Conservation (phyloP, 257 asterid species). For the Solanum neorickii region DNA sequence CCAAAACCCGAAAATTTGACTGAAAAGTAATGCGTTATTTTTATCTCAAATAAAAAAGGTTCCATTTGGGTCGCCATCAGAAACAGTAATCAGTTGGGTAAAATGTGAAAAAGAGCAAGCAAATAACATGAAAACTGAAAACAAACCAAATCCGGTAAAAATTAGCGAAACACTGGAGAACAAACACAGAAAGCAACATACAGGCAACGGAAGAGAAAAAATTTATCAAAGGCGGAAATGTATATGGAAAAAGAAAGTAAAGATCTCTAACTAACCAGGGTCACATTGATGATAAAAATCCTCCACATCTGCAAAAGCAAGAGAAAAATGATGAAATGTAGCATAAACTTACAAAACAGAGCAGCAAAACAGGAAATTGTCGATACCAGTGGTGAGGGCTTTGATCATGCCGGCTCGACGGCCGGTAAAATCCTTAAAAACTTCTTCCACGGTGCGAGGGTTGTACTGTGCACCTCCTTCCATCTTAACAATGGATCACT, state of each 20-base stretch:
- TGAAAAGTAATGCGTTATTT: background rate
- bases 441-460: conserved; percentile 18
- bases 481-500: background rate
- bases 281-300: conserved; percentile 7
- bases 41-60: background rate
- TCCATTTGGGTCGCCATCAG: background rate
- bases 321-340: background rate
- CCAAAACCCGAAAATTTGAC: background rate
- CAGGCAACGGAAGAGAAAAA: background rate
- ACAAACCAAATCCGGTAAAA: background rate
- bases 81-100: background rate
- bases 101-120: background rate
- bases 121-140: background rate
- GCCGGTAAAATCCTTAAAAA: conserved; percentile 6
- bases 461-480: conserved; percentile 13
- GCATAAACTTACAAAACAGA: background rate
- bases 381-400: conserved; percentile 20
- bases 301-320: conserved; percentile 2
- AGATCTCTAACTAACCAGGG: conserved; percentile 3
- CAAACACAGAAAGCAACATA: background rate
- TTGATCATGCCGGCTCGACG: conserved; percentile 18
- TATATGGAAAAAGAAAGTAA: background rate
- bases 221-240: background rate
- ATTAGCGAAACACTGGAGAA: background rate
- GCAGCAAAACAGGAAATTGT: background rate